These are phyloP conservation scores for Chytriomyces hyalinus DNA, from an alignment of 192 early-diverging fungal genomes.

Conservation along the genomic window DNA sequence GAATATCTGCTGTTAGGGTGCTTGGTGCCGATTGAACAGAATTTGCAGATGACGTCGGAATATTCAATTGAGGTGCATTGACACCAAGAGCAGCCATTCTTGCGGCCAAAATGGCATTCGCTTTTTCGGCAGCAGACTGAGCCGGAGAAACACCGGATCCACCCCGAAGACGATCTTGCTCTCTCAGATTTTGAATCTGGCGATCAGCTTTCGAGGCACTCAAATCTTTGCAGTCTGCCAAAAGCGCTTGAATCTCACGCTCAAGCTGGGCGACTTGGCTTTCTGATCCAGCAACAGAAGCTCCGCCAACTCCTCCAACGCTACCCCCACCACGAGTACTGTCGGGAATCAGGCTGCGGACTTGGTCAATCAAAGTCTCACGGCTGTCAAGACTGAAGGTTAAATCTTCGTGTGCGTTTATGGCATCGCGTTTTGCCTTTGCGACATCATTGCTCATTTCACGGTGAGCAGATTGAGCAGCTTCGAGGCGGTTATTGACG, in stretches of 20 bases:
- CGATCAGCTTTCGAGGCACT: conserved; percentile 28
- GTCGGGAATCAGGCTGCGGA: conserved; percentile 23
- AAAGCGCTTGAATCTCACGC: conserved; percentile 42
- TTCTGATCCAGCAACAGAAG: conserved; percentile 11
- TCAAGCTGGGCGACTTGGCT: conserved; percentile 38
- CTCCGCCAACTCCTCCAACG: neutral
- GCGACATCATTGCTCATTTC: conserved; percentile 40
- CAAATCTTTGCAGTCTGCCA: conserved; percentile 38
- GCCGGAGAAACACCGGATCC: conserved; percentile 24
- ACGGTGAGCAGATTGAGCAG: conserved; percentile 33
- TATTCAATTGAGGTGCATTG: conserved; percentile 34
- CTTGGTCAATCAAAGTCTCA: conserved; percentile 31
- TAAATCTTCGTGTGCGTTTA: conserved; percentile 40
- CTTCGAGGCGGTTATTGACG: conserved; percentile 37
- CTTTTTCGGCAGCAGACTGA: conserved; percentile 36
- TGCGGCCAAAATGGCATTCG: conserved; percentile 52
- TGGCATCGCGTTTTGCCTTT: conserved; percentile 35
- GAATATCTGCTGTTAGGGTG: conserved; percentile 35
- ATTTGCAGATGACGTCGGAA: conserved; percentile 19
- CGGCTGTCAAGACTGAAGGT: conserved; percentile 33
- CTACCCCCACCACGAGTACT: neutral
- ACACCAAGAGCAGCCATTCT: conserved; percentile 61
- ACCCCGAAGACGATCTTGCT: conserved; percentile 8
- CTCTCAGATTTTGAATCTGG: conserved; percentile 31
- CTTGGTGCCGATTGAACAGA: conserved; percentile 6